A percentile compares a stretch with the other conserved stretches of the same genome.
These are phyloP conservation scores for Aspergillus luchuensis DNA, from an alignment of 2,329 filamentous ascomycete genomes.

Conservation along the genomic window DNA sequence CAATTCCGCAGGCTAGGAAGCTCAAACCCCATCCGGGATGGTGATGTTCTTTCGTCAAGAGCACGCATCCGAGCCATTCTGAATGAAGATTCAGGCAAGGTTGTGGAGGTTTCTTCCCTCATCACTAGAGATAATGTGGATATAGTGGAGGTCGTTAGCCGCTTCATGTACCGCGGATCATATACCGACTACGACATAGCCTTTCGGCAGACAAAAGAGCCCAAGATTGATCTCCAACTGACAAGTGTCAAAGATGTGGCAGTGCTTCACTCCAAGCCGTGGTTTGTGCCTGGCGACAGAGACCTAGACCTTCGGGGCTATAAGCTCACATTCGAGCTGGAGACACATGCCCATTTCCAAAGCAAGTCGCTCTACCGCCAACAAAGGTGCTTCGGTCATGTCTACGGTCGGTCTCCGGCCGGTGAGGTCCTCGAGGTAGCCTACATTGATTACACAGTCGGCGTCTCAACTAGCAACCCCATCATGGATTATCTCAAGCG, in stretches of 20 bases:
- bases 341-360: background rate
- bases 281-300: background rate
- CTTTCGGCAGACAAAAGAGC: background rate
- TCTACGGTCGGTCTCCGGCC: background rate
- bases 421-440: background rate
- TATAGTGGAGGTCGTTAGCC: background rate
- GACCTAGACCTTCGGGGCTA: background rate
- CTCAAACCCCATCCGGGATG: background rate
- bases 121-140: background rate
- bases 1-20: background rate
- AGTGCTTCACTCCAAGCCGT: background rate
- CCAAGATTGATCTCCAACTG: background rate
- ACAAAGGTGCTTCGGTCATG: background rate
- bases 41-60: background rate
- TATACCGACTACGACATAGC: background rate
- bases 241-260: background rate
- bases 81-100: background rate
- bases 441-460: background rate
- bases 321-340: background rate
- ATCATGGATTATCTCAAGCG: slow-evolving; percentile 13
- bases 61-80: background rate
- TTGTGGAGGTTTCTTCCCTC: background rate
- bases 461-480: slow-evolving; percentile 3
- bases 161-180: background rate
- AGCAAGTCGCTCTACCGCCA: background rate